Conservation (phyloP, 495 filamentous ascomycete genomes). For the Penicillium cinerascens region DNA sequence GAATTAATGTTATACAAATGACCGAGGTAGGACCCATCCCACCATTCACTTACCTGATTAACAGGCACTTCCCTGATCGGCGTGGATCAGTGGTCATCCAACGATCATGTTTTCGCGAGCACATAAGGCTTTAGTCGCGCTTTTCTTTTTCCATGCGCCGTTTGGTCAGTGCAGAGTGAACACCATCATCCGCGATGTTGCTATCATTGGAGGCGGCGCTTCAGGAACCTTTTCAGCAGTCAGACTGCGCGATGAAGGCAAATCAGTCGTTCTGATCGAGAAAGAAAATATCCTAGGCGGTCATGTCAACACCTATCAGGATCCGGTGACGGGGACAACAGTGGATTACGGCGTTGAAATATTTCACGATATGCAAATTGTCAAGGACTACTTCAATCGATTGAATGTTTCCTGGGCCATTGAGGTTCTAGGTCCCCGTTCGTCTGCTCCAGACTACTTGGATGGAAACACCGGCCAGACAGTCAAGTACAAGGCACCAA, state of each 20-base stretch:
- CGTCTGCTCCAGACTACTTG: constrained; percentile 9
- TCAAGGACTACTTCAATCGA: constrained; percentile 35
- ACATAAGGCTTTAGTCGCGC: constrained; percentile 2
- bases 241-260: constrained; percentile 34
- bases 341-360: constrained; percentile 45
- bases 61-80: neutral
- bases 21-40: neutral
- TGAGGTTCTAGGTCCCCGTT: constrained; percentile 28
- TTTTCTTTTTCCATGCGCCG: constrained; percentile 2
- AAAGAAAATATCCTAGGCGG: constrained; percentile 41
- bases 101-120: neutral
- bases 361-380: constrained; percentile 37
- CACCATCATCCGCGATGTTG: constrained; percentile 34
- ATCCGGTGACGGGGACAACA: constrained; percentile 34
- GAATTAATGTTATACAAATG: neutral
- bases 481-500: constrained; percentile 32
- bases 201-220: constrained; percentile 50
- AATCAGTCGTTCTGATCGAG: constrained; percentile 46
- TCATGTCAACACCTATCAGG: constrained; percentile 43
- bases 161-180: neutral
- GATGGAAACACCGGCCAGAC: constrained; percentile 41
- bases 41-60: neutral
- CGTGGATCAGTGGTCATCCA: neutral
- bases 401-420: constrained; percentile 24
- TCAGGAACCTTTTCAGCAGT: constrained; percentile 46